A percentile compares a stretch with the other conserved stretches of the same genome.
These are phyloP conservation scores for Exophiala phaeomuriformis DNA, from an alignment of 2,329 filamentous ascomycete species.

Conservation along the genomic window DNA sequence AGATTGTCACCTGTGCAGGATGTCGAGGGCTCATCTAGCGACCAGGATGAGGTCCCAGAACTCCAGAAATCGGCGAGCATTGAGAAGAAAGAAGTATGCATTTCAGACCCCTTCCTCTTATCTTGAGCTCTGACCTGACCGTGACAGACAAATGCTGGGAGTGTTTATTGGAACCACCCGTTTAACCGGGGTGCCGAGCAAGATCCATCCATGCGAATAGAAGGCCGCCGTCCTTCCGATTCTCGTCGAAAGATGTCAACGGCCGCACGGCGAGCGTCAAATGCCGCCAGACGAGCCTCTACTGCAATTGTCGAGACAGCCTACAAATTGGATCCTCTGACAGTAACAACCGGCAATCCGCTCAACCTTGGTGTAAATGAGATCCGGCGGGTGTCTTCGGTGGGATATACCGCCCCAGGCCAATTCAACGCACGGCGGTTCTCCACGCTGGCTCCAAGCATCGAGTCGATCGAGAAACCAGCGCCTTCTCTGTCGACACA, in stretches of 20 bases:
- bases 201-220: neutral
- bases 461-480: constrained; percentile 1
- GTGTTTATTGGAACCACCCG: constrained; percentile 4
- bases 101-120: neutral
- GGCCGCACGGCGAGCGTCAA: constrained; percentile 3
- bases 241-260: neutral
- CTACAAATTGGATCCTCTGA: constrained; percentile 17
- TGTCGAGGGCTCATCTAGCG: neutral
- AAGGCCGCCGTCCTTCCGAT: neutral
- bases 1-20: constrained; percentile 6
- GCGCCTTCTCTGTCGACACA: neutral
- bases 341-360: constrained; percentile 15
- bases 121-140: neutral
- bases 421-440: constrained; percentile 16
- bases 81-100: constrained; percentile 3
- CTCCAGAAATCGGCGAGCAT: neutral
- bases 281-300: constrained; percentile 11
- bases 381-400: constrained; percentile 16
- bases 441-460: neutral
- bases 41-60: neutral
- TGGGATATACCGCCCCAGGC: constrained; percentile 8
- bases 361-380: constrained; percentile 16
- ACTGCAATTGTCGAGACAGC: constrained; percentile 8
- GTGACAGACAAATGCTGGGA: neutral
- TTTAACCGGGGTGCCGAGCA: neutral